Evolutionary conservation across 352 stramenopile genomes (phyloP).

Genomic region (Pythium brachiatum): DNA sequence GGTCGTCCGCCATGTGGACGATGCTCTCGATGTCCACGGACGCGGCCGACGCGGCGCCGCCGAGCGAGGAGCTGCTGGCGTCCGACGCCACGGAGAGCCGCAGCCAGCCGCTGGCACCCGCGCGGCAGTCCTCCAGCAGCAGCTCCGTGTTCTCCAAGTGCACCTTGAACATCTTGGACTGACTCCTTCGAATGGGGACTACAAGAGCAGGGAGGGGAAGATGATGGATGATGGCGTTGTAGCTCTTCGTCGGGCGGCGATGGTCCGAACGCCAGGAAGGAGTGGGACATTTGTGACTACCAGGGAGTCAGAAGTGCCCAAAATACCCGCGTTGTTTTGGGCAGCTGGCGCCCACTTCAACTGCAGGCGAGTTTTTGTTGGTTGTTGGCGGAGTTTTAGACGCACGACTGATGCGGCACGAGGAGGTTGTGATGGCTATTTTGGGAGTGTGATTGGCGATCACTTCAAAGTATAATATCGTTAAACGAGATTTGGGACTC

Average conservation of each 20-base stretch:
- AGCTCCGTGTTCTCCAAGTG: slow-evolving; percentile 66
- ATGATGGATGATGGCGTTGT: not conserved
- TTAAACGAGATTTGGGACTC: too few relatives aligned
- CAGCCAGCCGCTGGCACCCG: slow-evolving; percentile 59
- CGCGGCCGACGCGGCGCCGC: slow-evolving; percentile 6
- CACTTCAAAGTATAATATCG: too few relatives aligned
- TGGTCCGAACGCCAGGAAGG: too few relatives aligned
- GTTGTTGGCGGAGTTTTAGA: too few relatives aligned
- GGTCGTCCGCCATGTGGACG: slow-evolving; percentile 42
- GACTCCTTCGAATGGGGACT: not conserved
- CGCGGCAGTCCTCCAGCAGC: slow-evolving; percentile 79
- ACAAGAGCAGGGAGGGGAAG: too few relatives aligned
- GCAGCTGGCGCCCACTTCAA: not conserved
- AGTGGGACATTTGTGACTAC: slow-evolving; percentile 3
- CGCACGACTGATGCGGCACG: too few relatives aligned
- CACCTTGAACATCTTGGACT: slow-evolving; percentile 71
- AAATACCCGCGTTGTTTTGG: slow-evolving; percentile 2
- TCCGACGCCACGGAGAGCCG: slow-evolving; percentile 16
- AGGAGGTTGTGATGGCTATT: too few relatives aligned
- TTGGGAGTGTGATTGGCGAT: too few relatives aligned
- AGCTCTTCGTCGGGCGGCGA: not conserved
- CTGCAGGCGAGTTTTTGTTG: too few relatives aligned
- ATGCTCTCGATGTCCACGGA: slow-evolving; percentile 46
- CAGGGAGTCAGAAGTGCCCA: not conserved
- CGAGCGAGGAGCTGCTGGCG: slow-evolving; percentile 1